These are phyloP conservation scores for Fraxinus quadrangulata DNA, from an alignment of 257 asterid genomes.

Conservation along the genomic window DNA sequence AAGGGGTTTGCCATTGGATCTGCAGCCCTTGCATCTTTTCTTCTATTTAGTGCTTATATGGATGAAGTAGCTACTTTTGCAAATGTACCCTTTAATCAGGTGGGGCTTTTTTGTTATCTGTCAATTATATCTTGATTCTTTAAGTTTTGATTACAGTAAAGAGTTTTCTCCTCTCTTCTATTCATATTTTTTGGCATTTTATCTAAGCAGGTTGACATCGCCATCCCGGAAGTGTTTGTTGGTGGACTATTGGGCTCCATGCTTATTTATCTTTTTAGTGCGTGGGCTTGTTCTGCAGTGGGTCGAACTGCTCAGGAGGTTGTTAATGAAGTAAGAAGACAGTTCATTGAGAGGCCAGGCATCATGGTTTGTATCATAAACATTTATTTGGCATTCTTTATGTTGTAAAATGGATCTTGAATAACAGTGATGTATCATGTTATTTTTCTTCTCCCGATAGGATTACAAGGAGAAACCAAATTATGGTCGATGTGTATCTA, in stretches of 20 bases:
- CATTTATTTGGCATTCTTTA: constrained; percentile 11
- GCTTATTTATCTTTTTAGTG: constrained; percentile 95
- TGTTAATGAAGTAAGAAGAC: constrained; percentile 97
- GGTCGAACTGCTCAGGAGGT: constrained; percentile 99
- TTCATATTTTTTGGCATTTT: not conserved
- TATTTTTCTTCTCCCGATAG: constrained; percentile 40
- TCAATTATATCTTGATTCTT: constrained; percentile 8
- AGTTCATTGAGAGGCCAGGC: constrained; percentile 99
- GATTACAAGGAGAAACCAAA: constrained; percentile 98
- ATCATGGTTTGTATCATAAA: constrained; percentile 73
- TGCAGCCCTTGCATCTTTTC: constrained; percentile 98
- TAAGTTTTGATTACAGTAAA: not conserved
- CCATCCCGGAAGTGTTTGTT: constrained; percentile 95
- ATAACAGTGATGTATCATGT: constrained; percentile 17
- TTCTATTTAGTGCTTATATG: constrained; percentile 98
- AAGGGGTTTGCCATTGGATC: constrained; percentile 99
- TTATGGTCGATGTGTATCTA: constrained; percentile 93
- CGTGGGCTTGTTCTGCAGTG: constrained; percentile 99
- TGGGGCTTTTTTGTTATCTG: constrained; percentile 18
- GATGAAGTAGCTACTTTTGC: constrained; percentile 97
- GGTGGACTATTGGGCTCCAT: constrained; percentile 97
- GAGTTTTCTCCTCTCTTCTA: constrained; percentile 14
- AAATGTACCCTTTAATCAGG: constrained; percentile 74
- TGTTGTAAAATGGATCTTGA: constrained; percentile 13
- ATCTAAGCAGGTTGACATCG: constrained; percentile 80